These are phyloP conservation scores for Aspergillus flavus DNA, from an alignment of 2,329 filamentous ascomycete species.

Conservation along the genomic window DNA sequence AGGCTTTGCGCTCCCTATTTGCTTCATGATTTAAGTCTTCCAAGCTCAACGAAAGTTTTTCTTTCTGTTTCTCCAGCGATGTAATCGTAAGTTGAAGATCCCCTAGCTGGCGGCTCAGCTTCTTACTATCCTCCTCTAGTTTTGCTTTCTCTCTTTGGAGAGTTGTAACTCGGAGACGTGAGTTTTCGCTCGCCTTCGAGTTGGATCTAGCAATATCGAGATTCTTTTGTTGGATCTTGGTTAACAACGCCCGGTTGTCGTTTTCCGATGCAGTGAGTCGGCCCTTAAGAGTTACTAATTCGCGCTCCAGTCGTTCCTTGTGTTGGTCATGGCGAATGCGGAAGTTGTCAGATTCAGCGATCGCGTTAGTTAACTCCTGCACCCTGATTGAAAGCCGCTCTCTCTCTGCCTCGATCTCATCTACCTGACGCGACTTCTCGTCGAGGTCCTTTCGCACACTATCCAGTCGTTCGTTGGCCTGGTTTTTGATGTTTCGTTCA, in stretches of 20 bases:
- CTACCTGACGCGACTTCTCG: conserved; percentile 72
- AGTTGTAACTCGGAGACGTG: conserved; percentile 72
- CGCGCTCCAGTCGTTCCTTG: conserved; percentile 88
- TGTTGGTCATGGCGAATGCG: conserved; percentile 88
- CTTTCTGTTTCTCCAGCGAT: conserved; percentile 88
- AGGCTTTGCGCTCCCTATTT: conserved; percentile 84
- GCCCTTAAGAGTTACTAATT: conserved; percentile 87
- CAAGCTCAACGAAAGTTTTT: conserved; percentile 83
- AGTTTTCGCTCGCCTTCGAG: conserved; percentile 81
- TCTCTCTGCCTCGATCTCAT: conserved; percentile 79
- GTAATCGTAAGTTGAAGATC: conserved; percentile 82
- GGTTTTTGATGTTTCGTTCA: conserved; percentile 74
- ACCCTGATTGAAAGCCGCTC: conserved; percentile 75
- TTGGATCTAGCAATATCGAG: conserved; percentile 91
- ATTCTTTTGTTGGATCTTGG: conserved; percentile 96
- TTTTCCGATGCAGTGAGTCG: conserved; percentile 91
- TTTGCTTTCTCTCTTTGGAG: conserved; percentile 82
- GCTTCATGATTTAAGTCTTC: conserved; percentile 94
- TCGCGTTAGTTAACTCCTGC: conserved; percentile 82
- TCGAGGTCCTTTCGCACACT: conserved; percentile 79
- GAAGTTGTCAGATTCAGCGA: conserved; percentile 86
- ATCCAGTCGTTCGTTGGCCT: conserved; percentile 78
- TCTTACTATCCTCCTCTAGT: conserved; percentile 78
- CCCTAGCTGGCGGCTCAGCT: conserved; percentile 79
- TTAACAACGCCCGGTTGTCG: conserved; percentile 90